Base-by-base conservation (phyloP, 2,329 filamentous ascomycete genomes). In the Periconia digitata region DNA sequence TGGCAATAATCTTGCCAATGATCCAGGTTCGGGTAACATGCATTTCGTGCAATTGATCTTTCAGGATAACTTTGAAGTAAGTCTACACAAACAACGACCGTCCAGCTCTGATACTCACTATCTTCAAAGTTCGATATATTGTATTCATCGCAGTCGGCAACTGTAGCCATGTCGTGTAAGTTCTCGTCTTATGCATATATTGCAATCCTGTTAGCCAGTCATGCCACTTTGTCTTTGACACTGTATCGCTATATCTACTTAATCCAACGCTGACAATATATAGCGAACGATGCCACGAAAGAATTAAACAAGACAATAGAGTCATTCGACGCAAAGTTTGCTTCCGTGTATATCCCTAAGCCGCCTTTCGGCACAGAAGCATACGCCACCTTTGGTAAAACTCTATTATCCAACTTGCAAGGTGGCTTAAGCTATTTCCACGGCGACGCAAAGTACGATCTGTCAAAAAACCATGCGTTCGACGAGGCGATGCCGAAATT, bases 351-450 rank as follows among this genome's bases (percentile, higher is more conserved):
- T 62, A 76, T 82, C 20, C 84, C 89, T 1, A 80, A 88, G 60
- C 77, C 84, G 0, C 92, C 92, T 0, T 97, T 94, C 71, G 77
- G 80, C n/a, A 79, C 80, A 1, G 78, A 83, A 1, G 83, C 89
- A 61, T 92, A 95, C 67, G 76, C 82, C 46, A 78, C 76, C 44
- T 96, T 97, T 68, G 87, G 85, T 48, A 86, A 89, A 69, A 89
- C 85, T 58, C 87, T 96, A 79, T 86, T 97, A 56, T 96, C 92
- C 3, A 96, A 97, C 67, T 77, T 97, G 24, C 78, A 96, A 22
- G 92, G 92, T 47, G 92, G 94, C 27, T 87, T 96, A 55, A 92
- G 92, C 3, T 97, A 95, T 73, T 97, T 97, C 73, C 79, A 94
- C 59, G 94, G 94, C 27, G 80, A 92, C 44, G 85, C 89, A 23